Evolutionary conservation across 257 asterid species (phyloP).

Genomic region (Nicotiana otophora): DNA sequence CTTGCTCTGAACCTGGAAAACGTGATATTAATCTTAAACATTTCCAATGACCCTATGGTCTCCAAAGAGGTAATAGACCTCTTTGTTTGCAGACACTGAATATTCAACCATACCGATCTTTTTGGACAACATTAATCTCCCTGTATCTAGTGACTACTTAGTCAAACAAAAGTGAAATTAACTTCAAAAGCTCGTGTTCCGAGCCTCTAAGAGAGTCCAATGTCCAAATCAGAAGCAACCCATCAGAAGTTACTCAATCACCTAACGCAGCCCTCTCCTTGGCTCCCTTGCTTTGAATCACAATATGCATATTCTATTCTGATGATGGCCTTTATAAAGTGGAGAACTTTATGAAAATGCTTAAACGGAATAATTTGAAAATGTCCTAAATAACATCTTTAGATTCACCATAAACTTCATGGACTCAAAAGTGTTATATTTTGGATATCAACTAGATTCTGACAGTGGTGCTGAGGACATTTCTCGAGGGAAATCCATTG

Average conservation of each 20-base stretch:
- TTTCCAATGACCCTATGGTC: background rate
- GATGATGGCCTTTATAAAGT: background rate
- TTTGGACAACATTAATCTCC: background rate
- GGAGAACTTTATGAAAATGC: background rate
- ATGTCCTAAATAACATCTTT: background rate
- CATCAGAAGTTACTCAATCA: background rate
- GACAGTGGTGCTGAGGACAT: too few species aligned
- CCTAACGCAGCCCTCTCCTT: background rate
- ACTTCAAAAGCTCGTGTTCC: background rate
- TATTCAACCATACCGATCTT: background rate
- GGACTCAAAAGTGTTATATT: too few species aligned
- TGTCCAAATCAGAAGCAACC: background rate
- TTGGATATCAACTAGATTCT: too few species aligned
- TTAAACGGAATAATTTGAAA: background rate
- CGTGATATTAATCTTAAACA: background rate
- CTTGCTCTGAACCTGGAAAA: background rate
- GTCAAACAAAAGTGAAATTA: background rate
- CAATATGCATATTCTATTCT: background rate
- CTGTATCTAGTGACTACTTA: background rate
- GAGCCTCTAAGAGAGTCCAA: background rate
- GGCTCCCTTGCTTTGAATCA: background rate
- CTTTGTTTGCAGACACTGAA: background rate
- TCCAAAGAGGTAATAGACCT: background rate
- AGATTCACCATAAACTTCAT: background rate
- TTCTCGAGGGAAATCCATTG: too few species aligned